Base-by-base conservation (phyloP, 2,329 filamentous ascomycete species). In the Talaromyces sp. region DNA sequence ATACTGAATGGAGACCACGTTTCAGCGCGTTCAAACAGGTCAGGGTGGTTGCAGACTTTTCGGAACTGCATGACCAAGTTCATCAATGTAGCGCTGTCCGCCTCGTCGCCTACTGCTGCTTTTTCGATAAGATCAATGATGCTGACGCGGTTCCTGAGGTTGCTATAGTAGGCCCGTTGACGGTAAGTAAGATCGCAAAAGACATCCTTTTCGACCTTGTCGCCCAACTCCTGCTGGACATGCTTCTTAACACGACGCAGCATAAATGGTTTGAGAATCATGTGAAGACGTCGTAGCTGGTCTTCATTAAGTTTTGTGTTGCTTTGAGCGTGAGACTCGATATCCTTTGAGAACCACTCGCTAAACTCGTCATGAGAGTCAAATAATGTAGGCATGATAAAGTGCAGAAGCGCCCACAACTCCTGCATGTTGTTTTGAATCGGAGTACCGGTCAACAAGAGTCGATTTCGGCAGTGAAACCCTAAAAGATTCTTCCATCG, bases 371-470 rank as follows among this genome's bases (percentile, higher is more conserved):
- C 79, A 55, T 81, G 79, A 13, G 78, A 81, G 64, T 81, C 95
- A 76, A 99, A 99, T 56, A 99, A 82, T 50, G 91, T 96, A n/a
- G 95, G 95, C 95, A 99, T 98, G 79, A 98, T 98, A 80, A 99
- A 99, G 82, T 99, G 95, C 21, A 99, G 83, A 66, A 99, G 78
- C 31, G 95, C 95, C 95, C 95, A 99, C 62, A 99, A 78, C 77
- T 99, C 93, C 77, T 98, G 95, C 95, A 99, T 99, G 82, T 98
- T 99, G 80, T 99, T 99, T 76, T 99, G 95, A 66, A 99, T 98
- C 2, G 95, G 95, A 0, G 95, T 99, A 78, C 95, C 95, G 0
- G 95, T 99, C 21, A 99, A 84, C 51, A 99, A 81, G 53, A 99
- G 84, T 66, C 95, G 87, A 77, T 98, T 99, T 63, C 95, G 89